Base-by-base conservation (phyloP, 2,329 filamentous ascomycete genomes). In the Apiospora hydei region DNA sequence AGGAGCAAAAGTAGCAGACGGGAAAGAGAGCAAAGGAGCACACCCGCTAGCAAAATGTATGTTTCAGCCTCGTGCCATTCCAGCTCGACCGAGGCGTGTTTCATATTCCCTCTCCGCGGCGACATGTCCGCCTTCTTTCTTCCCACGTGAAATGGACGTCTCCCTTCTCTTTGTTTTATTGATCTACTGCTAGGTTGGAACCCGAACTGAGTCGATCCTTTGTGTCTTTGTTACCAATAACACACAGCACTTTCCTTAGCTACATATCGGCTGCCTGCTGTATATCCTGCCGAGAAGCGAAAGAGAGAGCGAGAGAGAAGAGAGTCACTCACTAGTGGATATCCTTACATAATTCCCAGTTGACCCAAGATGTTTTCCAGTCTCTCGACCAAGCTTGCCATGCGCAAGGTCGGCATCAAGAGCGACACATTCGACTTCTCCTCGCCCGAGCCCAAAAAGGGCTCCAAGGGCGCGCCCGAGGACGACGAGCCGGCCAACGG, bases 321-420 rank as follows among this genome's bases (percentile, higher is more conserved):
- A 38, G 8, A 21, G 21, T 1, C 18, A 34, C n/a, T 14, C 51
- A 26, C 5, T 10, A 21, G 26, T 34, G 26, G 24, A 57, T 18
- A 34, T 30, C 13, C 24, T 26, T 26, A 34, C 11, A 30, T 34
- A 34, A 7, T 8, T 30, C 26, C 51, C 8, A 41, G 3, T 18
- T n/a, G 21, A n/a, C 18, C 18, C 30, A 41, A 41, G 34, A 90
- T 90, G 88, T 85, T 90, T 77, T 85, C 86, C 76, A 86, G 83
- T 74, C 81, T 91, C 71, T 85, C 86, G 21, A 88, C 88, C 66
- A 90, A 90, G 80, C 81, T 90, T 74, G 89, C 88, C 73, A 83
- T 91, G 75, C 88, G 84, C 75, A 89, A 88, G 78, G 85, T 85
- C 69, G 88, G 89, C 77, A 79, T 90, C 71, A 84, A 86, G 51